These are phyloP conservation scores for Leishmania mexicana DNA, from an alignment of 208 protist genomes.

Conservation along the genomic window DNA sequence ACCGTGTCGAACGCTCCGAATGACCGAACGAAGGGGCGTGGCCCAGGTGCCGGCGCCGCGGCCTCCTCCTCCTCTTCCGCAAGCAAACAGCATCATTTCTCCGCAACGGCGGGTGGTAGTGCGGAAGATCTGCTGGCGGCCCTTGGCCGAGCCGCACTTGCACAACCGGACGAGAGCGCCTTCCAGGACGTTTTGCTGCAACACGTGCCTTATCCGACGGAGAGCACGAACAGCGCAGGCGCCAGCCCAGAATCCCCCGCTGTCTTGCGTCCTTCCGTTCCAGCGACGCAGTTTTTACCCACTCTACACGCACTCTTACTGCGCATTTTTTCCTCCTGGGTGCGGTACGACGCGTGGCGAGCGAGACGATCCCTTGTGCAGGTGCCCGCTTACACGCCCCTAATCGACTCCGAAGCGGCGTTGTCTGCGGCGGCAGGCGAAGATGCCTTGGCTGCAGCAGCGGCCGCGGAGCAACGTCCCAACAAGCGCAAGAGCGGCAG, in stretches of 20 bases:
- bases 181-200: constrained; percentile 29
- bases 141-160: neutral
- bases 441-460: neutral
- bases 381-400: constrained; percentile 46
- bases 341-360: constrained; percentile 39
- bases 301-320: constrained; percentile 25
- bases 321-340: constrained; percentile 27
- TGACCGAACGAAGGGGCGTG: constrained; percentile 16
- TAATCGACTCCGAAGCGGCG: constrained; percentile 34
- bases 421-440: constrained; percentile 4
- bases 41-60: neutral
- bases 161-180: constrained; percentile 6
- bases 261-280: constrained; percentile 20
- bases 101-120: neutral
- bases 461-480: constrained; percentile 6
- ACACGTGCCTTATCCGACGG: constrained; percentile 30
- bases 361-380: constrained; percentile 16
- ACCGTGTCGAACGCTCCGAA: neutral
- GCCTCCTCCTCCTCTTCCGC: neutral
- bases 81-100: neutral
- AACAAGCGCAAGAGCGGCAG: constrained; percentile 18
- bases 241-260: neutral
- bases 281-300: constrained; percentile 34
- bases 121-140: constrained; percentile 20
- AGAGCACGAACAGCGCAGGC: neutral